Base-by-base conservation (phyloP, 2,329 filamentous ascomycete genomes). In the Falciphora oryzae region DNA sequence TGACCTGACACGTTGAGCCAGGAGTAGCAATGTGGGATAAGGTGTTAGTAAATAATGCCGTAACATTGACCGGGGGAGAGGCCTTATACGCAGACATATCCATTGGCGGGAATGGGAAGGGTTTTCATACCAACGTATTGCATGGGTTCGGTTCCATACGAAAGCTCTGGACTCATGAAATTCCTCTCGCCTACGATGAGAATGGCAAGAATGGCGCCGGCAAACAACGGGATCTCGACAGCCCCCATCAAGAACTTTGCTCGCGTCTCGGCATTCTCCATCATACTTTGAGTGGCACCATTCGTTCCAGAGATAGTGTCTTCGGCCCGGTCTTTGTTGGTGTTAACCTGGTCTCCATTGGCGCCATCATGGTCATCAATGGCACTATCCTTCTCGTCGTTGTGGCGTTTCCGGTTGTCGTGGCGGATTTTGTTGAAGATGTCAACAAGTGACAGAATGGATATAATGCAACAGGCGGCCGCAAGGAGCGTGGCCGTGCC, bases 361-460 rank as follows among this genome's bases (percentile, higher is more conserved):
- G 38, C 2, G 13, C 18, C 18, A 44, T 16, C 16, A 4, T 44
- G 38, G 16, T 44, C 3, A 16, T 44, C 38, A 16, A 5, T 67
- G 7, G 73, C 70, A 27, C 72, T 69, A 11, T 73, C 68, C 35
- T 73, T 69, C 1, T 77, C 76, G 56, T 78, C 80, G 0, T 75
- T 74, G 57, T 73, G 76, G 67, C 79, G 56, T 63, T 32, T 63
- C 84, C 84, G 87, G 65, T 88, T 88, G 62, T 82, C 80, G 66
- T 88, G 81, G 2, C 88, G 72, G 5, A 90, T 88, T 69, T 86
- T 88, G 67, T 85, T 83, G 82, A 83, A 86, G 74, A 85, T 89
- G 0, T 82, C 86, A 0, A 85, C 76, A 11, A 89, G 73, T 11
- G 84, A 86, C 0, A 90, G 73, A 13, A 89, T 81, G 1, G 86